phyloP scores from a whole-genome alignment of 2,329 filamentous ascomycete genomes.

The Huntiella moniliformis region DNA sequence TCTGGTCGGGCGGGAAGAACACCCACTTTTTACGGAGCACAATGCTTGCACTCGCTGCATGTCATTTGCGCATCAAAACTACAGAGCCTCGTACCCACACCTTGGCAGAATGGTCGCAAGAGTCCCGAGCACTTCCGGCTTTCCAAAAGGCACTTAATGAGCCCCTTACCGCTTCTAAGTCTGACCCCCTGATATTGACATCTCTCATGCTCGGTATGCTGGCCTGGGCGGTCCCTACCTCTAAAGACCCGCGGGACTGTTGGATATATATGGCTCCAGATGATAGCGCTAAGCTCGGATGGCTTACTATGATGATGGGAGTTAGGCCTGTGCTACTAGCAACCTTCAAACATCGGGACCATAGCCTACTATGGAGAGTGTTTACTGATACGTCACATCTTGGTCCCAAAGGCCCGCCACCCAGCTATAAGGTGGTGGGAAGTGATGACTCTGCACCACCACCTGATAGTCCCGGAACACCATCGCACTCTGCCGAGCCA shows the following conservation, averaged over 20 bases:
- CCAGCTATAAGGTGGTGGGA: too few species aligned
- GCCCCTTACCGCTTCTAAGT: constrained; percentile 12
- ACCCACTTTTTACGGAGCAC: constrained; percentile 13
- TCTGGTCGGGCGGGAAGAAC: constrained; percentile 6
- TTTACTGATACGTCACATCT: constrained; percentile 11
- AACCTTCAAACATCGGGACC: constrained; percentile 12
- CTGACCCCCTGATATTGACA: constrained; percentile 15
- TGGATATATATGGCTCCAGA: constrained; percentile 14
- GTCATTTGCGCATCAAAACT: constrained; percentile 14
- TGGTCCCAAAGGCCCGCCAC: constrained; percentile 7
- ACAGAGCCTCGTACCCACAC: constrained; percentile 2
- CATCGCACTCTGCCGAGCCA: too few species aligned
- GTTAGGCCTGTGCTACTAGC: constrained; percentile 14
- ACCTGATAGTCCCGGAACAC: too few species aligned
- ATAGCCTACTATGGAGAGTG: constrained; percentile 13
- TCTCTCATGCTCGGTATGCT: constrained; percentile 15
- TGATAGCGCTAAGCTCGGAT: constrained; percentile 12
- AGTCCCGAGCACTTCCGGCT: constrained; percentile 13
- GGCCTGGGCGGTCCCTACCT: constrained; percentile 13
- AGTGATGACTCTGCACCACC: too few species aligned
- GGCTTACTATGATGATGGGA: constrained; percentile 15
- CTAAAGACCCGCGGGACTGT: constrained; percentile 11
- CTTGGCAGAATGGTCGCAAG: constrained; percentile 15
- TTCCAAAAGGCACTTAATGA: constrained; percentile 14
- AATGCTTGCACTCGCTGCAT: constrained; percentile 15